Evolutionary conservation across 148 eudicot genomes (phyloP), one percentile per base, ranked within the genome.

Genomic region (Persicaria tinctoria): DNA sequence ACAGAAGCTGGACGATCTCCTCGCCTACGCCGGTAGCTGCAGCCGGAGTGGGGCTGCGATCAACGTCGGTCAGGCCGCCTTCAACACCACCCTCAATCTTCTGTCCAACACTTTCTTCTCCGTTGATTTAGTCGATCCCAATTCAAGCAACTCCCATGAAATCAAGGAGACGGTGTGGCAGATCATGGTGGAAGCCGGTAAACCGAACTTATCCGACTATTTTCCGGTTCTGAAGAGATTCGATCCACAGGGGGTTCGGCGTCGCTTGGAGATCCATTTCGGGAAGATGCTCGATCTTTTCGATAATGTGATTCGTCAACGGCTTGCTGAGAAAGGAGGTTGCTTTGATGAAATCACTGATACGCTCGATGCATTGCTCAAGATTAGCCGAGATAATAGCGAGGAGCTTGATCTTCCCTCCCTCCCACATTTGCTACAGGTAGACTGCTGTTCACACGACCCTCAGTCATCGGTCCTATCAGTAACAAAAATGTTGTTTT

Each of bases 81-180:
- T 83, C 17, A 78, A 46, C 4, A 76, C 85, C 10, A 75, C 54
- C 9, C 49, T 85, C 13, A 82, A 85, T 85, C 55, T 85, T 14
- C 47, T 82, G 49, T 73, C 87, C 6, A 80, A 51, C 45, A 82
- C 87, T 8, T 75, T 82, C 75, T 82, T 84, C 72, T 84, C 85
- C 18, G 64, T 72, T 32, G 81, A 84, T 75, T 20, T 79, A 47
- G 63, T 68, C 5, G 83, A 79, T 3, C 78, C 75, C 0, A 77
- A 32, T 51, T 70, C 80, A 0, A 70, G 74, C 16, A 11, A 13
- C 16, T 57, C 79, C 16, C 16, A 45, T 16, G 76, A 66, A 14
- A 63, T 82, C 12, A 78, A 78, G 78, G 60, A 69, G 51, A 17
- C 49, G 1, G 74, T 82, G 46, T 73, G 78, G 74, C 49, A 78